phyloP scores from a whole-genome alignment of 192 early-diverging fungal species.

The Phycomyces nitens region DNA sequence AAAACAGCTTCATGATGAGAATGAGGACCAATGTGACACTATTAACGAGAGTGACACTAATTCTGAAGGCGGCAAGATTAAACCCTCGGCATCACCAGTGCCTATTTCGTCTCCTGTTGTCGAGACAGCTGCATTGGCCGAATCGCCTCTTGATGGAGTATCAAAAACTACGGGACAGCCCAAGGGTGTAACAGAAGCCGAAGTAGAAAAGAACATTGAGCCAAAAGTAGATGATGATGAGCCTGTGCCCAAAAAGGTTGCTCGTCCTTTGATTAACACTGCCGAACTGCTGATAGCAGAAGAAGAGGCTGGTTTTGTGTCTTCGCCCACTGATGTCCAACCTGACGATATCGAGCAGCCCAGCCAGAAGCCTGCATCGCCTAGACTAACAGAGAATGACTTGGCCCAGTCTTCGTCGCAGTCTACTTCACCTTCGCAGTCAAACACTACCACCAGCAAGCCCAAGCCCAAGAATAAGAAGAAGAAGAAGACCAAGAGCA shows the following conservation, averaged over 20 bases:
- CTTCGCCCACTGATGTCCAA: not conserved
- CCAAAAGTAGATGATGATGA: not conserved
- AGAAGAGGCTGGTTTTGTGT: not conserved
- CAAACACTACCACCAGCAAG: not conserved
- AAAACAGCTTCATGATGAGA: slow-evolving; percentile 75
- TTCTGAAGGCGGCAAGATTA: not conserved
- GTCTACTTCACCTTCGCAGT: not conserved
- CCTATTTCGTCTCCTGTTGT: too few relatives aligned
- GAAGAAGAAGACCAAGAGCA: slow-evolving; percentile 10
- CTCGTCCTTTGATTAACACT: not conserved
- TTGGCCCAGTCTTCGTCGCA: too few relatives aligned
- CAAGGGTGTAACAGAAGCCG: not conserved
- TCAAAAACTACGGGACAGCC: too few relatives aligned
- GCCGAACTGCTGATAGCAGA: too few relatives aligned
- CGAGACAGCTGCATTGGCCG: too few relatives aligned
- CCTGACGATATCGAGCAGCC: not conserved
- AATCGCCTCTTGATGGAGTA: too few relatives aligned
- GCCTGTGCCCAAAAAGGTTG: not conserved
- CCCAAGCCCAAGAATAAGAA: not conserved
- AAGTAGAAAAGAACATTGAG: not conserved
- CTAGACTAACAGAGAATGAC: too few relatives aligned
- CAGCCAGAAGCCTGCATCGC: not conserved
- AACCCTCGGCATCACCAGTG: too few relatives aligned
- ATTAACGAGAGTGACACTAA: not conserved
- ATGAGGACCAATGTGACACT: slow-evolving; percentile 9